Conservation (phyloP, 2,329 filamentous ascomycete species). For the Macrophomina tecta region DNA sequence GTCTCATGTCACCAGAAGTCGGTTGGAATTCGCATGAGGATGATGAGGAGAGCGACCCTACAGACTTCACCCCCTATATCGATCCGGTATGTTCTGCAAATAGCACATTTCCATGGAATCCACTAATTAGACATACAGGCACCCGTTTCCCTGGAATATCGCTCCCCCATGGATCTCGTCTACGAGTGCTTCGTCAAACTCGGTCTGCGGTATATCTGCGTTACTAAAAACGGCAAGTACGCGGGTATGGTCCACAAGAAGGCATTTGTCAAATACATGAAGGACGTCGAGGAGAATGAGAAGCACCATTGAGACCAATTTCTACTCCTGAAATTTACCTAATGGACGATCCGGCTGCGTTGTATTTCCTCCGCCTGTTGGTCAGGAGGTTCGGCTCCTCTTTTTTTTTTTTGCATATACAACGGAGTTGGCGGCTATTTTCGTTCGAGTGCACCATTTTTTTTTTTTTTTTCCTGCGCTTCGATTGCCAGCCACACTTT, state of each 20-base stretch:
- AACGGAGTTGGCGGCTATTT: background rate
- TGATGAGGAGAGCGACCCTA: constrained; percentile 64
- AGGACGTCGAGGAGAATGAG: constrained; percentile 71
- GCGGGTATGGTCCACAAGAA: constrained; percentile 96
- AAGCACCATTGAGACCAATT: background rate
- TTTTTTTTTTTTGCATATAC: background rate
- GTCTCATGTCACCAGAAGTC: constrained; percentile 78
- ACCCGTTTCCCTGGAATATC: constrained; percentile 85
- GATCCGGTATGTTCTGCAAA: constrained; percentile 69
- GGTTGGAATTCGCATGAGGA: constrained; percentile 49
- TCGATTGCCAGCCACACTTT: too few relatives aligned
- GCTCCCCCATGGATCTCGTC: constrained; percentile 90
- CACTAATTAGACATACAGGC: constrained; percentile 56
- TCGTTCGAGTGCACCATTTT: too few relatives aligned
- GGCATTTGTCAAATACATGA: constrained; percentile 92
- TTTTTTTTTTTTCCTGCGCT: too few relatives aligned
- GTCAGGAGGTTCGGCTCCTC: too few relatives aligned
- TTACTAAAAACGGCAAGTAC: constrained; percentile 81
- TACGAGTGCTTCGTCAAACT: constrained; percentile 97
- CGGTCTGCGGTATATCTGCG: constrained; percentile 89
- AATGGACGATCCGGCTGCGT: too few relatives aligned
- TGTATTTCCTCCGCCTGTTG: too few relatives aligned
- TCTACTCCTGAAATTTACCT: background rate
- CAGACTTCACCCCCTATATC: constrained; percentile 89
- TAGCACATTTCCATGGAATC: background rate